Percentiles rank a stretch among this genome's conserved stretches.
Conservation (phyloP, 1,139 yeast genomes). For the Candida sp. region DNA sequence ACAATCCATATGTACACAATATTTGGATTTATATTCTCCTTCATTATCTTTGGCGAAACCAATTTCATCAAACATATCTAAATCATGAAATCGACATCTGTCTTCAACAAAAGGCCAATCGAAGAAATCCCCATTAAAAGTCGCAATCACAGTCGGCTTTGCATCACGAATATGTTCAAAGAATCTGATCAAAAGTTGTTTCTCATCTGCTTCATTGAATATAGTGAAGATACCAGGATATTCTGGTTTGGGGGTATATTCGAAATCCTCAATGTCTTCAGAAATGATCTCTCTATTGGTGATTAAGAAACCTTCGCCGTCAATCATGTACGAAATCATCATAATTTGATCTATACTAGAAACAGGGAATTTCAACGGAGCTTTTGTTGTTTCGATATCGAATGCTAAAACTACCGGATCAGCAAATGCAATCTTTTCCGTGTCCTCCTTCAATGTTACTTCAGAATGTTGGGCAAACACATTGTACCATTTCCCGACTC, state of each 20-base stretch:
- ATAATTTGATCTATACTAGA: conserved; percentile 89
- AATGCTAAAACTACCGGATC: conserved; percentile 97
- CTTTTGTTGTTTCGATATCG: conserved; percentile 97
- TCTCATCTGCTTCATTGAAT: conserved; percentile 87
- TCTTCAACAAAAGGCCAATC: conserved; percentile 99
- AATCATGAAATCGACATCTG: conserved; percentile 76
- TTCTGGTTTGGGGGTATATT: conserved; percentile 96
- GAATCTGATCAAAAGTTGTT: conserved; percentile 67
- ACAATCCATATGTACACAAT: conserved; percentile 98
- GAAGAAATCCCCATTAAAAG: conserved; percentile 97
- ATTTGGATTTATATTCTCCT: conserved; percentile 89
- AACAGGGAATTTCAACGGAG: conserved; percentile 95
- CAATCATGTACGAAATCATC: conserved; percentile 99
- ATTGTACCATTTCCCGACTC: conserved; percentile 96
- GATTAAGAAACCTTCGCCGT: conserved; percentile 92
- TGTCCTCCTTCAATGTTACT: conserved; percentile 56
- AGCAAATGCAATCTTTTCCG: conserved; percentile 85
- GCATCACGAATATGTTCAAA: conserved; percentile 89
- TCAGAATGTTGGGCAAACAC: conserved; percentile 64
- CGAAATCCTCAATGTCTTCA: conserved; percentile 94
- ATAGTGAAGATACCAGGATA: conserved; percentile 88
- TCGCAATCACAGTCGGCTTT: conserved; percentile 92
- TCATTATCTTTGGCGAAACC: conserved; percentile 91
- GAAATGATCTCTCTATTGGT: conserved; percentile 94
- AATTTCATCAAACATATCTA: conserved; percentile 89